phyloP scores from a whole-genome alignment of 306 rosid species.

The Quercus alba region DNA sequence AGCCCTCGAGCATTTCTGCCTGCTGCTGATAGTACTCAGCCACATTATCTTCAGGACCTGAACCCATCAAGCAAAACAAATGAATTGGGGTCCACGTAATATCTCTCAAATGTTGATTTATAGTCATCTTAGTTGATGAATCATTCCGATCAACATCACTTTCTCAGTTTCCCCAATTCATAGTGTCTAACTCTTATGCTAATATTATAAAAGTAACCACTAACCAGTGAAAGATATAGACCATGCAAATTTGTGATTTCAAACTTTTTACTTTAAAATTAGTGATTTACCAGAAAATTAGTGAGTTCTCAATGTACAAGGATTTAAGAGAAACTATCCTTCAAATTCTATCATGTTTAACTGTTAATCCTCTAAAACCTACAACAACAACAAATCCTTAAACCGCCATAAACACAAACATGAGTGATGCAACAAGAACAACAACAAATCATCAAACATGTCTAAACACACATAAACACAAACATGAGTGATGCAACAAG shows the following conservation, averaged over 20 bases:
- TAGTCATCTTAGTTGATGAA: background rate
- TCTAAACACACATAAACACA: background rate
- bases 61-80: slow-evolving; percentile 23
- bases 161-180: background rate
- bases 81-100: background rate
- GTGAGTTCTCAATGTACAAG: background rate
- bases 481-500: background rate
- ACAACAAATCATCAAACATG: background rate
- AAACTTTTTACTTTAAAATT: background rate
- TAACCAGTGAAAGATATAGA: background rate
- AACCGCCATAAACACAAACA: background rate
- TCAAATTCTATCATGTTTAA: background rate
- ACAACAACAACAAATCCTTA: background rate
- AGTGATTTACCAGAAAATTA: background rate
- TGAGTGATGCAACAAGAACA: background rate
- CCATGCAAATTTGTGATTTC: background rate
- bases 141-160: background rate
- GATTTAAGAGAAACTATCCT: background rate
- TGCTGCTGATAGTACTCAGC: slow-evolving; percentile 98
- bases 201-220: background rate
- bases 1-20: slow-evolving; percentile 92
- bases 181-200: background rate
- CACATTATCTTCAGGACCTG: slow-evolving; percentile 82
- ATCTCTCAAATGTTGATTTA: background rate
- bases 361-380: background rate